Evolutionary conservation across 257 asterid genomes (phyloP).

Genomic region (Fraxinus excelsior): DNA sequence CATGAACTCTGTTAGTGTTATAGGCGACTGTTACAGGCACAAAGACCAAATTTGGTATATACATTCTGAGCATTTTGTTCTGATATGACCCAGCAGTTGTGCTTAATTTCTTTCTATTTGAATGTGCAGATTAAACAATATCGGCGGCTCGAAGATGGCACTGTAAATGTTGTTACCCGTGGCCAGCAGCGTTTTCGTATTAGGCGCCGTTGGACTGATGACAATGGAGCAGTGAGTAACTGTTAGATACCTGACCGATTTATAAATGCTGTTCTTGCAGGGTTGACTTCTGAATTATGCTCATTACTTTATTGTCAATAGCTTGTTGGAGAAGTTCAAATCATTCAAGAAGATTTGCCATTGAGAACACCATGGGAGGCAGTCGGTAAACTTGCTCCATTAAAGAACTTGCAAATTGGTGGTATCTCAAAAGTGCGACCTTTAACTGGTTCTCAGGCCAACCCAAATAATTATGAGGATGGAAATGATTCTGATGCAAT

Average conservation of each 20-base stretch:
- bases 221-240: constrained; percentile 73
- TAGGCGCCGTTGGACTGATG: constrained; percentile 79
- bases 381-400: constrained; percentile 68
- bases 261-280: constrained; percentile 17
- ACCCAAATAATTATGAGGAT: constrained; percentile 45
- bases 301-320: constrained; percentile 32
- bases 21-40: constrained; percentile 1
- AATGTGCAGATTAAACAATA: constrained; percentile 77
- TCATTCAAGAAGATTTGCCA: constrained; percentile 83
- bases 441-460: constrained; percentile 26
- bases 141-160: constrained; percentile 86
- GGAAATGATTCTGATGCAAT: constrained; percentile 72
- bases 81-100: constrained; percentile 18
- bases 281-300: constrained; percentile 16
- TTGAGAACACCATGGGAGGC: constrained; percentile 79
- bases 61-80: constrained; percentile 9
- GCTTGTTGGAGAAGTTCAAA: constrained; percentile 83
- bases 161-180: constrained; percentile 84
- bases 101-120: constrained; percentile 16
- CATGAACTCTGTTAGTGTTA: constrained; percentile 8
- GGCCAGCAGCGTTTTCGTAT: constrained; percentile 95
- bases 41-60: neutral
- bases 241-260: constrained; percentile 14
- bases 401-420: constrained; percentile 44
- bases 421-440: constrained; percentile 23